Base-by-base conservation (phyloP, 805 yeast genomes). In the Yamadazyma akitaensis region DNA sequence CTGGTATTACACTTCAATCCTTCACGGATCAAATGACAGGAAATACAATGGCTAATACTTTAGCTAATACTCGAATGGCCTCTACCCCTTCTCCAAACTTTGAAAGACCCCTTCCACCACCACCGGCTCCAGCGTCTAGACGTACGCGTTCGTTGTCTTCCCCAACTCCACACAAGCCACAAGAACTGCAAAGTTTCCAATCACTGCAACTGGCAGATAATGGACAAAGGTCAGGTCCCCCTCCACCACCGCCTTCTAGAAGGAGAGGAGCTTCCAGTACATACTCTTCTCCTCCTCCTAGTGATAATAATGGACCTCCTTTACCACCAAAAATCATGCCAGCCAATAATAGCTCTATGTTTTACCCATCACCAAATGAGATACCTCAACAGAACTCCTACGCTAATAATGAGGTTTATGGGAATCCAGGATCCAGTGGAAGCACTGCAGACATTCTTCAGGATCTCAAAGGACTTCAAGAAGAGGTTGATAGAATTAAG, bases 381-480 rank as follows among this genome's bases (percentile, higher is more conserved):
- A 9, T 38, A 10, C 10, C 24, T 6, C 14, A 5, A 28, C 32
- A 4, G 10, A 28, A 28, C 32, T 12, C 32, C 5, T 28, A 28
- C 32, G n/a, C 32, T 11, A 28, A 13, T 28, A 28, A 28, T 28
- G n/a, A 19, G 12, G 39, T 33, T 7, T 33, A 14, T 36, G 26
- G 18, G 39, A 26, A 38, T 16, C 41, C 39, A 19, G 17, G 17
- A 14, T 18, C 26, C 8, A 32, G 43, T 40, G 42, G 44, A 19
- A 69, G 75, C 50, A 72, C 77, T 21, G 64, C 76, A 3, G 80
- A 83, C 50, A 78, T 84, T 18, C 62, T 85, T 53, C 82, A 84
- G 40, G 85, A 84, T 57, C 67, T 85, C 47, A 77, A 76, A 56
- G 84, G 84, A 8, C 68, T 85, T 40, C 88, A 84, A 55, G 83